These are phyloP conservation scores for Dactylellina cionopaga DNA, from an alignment of 2,329 filamentous ascomycete species.

Conservation along the genomic window DNA sequence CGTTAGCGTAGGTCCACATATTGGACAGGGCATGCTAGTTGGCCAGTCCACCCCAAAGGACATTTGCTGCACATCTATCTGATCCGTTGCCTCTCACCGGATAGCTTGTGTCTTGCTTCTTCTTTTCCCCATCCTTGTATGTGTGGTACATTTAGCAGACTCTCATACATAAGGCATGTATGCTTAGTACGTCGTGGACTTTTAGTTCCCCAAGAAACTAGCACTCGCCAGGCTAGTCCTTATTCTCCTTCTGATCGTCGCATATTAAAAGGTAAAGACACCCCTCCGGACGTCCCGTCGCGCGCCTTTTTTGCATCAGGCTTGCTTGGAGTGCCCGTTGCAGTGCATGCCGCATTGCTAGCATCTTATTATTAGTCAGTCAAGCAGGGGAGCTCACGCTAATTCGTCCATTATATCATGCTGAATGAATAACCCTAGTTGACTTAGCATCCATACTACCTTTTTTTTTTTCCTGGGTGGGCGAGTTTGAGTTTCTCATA, in stretches of 20 bases:
- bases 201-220: slow-evolving; percentile 22
- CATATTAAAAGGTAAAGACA: slow-evolving; percentile 51
- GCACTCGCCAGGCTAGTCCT: slow-evolving; percentile 30
- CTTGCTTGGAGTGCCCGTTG: slow-evolving; percentile 40
- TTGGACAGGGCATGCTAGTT: slow-evolving; percentile 26
- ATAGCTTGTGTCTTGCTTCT: slow-evolving; percentile 28
- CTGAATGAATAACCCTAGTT: too few species aligned
- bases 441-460: slow-evolving; percentile 23
- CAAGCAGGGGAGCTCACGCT: slow-evolving; percentile 43
- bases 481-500: slow-evolving; percentile 28
- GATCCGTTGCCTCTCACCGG: slow-evolving; percentile 30
- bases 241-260: slow-evolving; percentile 34
- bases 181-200: slow-evolving; percentile 17
- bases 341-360: slow-evolving; percentile 42
- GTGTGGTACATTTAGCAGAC: too few species aligned
- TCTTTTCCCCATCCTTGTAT: slow-evolving; percentile 9
- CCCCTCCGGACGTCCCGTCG: slow-evolving; percentile 47
- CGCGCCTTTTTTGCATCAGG: slow-evolving; percentile 26
- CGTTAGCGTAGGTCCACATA: slow-evolving; percentile 47
- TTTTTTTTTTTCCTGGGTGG: slow-evolving; percentile 25
- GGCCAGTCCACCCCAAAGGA: slow-evolving; percentile 31
- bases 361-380: slow-evolving; percentile 45
- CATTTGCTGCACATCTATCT: slow-evolving; percentile 48
- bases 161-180: too few species aligned
- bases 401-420: slow-evolving; percentile 40